Base-by-base conservation (phyloP, 208 protist species). In the Novymonas esmeraldas region DNA sequence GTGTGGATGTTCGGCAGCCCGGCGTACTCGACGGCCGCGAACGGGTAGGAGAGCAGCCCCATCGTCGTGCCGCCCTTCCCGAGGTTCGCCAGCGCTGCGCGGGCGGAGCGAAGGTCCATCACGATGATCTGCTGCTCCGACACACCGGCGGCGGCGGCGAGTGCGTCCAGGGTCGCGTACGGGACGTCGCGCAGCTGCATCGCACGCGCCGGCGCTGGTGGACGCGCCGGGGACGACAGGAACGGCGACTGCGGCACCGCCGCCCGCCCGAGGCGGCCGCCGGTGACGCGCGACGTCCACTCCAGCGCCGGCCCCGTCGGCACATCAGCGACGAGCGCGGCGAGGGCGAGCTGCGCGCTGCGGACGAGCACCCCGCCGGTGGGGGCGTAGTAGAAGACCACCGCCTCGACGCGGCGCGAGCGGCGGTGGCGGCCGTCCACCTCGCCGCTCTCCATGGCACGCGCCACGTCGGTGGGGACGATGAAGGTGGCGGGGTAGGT, bases 321-420 rank as follows among this genome's bases (percentile, higher is more conserved):
- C 16, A 49, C 54, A 18, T 54, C 52, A 18, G 65, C 56, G 38
- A 67, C 75, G 33, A 54, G 56, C 9, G 57, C 22, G 4, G 64
- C 64, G 24, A 74, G 65, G 11, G 85, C 65, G 10, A 93, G 95
- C 60, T 98, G 95, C 14, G 77, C 63, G 48, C 81, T 86, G 39
- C 95, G 64, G 18, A 84, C 81, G 33, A 95, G 71, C 38, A 76
- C 71, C 6, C 71, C 70, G 36, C 76, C 55, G 6, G 70, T 84
- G 7, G 75, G 48, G 9, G 75, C 50, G 54, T 92, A 79, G 58
- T 76, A 78, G 78, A 85, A 98, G 20, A 73, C 67, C 5, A 97
- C 64, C 0, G 80, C 81, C 26, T 94, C 93, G 45, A 98, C 76
- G 11, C 95, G 77, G 5, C 78, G 66, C 29, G 82, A 84, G n/a